Evolutionary conservation across 1,139 yeast genomes (phyloP).

Genomic region (Lodderomyces elongisporus): DNA sequence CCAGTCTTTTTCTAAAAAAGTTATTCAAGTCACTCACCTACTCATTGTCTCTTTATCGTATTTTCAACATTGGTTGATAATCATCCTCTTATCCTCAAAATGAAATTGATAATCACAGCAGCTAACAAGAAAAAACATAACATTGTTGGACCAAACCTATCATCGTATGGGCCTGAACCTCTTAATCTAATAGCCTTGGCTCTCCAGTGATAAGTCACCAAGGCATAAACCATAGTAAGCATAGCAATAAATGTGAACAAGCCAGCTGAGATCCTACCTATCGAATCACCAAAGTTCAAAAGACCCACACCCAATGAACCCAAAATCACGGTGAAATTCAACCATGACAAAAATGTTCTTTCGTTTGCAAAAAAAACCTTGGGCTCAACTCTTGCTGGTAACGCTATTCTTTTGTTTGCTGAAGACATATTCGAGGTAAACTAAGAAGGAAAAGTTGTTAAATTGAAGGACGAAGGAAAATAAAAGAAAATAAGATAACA

Average conservation of each 20-base stretch:
- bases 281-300: slow-evolving; percentile 89
- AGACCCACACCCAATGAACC: slow-evolving; percentile 97
- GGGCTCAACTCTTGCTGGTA: slow-evolving; percentile 98
- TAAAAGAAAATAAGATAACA: no score
- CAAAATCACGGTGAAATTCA: slow-evolving; percentile 92
- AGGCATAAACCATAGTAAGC: slow-evolving; percentile 96
- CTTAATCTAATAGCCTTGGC: slow-evolving; percentile 97
- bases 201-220: slow-evolving; percentile 97
- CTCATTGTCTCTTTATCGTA: no score
- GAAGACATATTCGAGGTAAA: no score
- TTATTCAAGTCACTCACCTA: no score
- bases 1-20: no score
- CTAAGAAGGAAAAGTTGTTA: no score
- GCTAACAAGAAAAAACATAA: slow-evolving; percentile 86
- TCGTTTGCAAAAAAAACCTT: slow-evolving; percentile 98
- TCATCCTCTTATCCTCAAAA: slow-evolving; percentile 77
- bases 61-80: no score
- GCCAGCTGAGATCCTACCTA: slow-evolving; percentile 91
- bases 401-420: slow-evolving; percentile 74
- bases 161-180: slow-evolving; percentile 98
- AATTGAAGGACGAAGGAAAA: no score
- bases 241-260: slow-evolving; percentile 90
- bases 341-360: slow-evolving; percentile 96
- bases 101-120: slow-evolving; percentile 89
- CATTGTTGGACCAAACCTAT: slow-evolving; percentile 98